Evolutionary conservation across 2,329 filamentous ascomycete species (phyloP).

Genomic region (Dothideomycetes sp.): DNA sequence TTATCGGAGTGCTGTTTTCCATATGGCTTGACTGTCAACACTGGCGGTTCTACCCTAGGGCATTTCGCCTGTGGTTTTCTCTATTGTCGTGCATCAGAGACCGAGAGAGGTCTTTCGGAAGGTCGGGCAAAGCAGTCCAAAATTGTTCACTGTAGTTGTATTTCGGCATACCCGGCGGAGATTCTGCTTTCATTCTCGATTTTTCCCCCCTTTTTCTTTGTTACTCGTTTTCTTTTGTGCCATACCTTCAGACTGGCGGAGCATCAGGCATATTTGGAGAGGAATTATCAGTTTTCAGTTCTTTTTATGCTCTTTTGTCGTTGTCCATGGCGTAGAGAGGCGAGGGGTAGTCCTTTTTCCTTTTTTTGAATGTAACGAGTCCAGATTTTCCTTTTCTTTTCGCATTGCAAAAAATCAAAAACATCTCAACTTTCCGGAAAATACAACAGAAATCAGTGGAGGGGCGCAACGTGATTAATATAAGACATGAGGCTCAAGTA

Average conservation of each 20-base stretch:
- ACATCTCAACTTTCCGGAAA: no score
- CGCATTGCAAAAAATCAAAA: constrained; percentile 10
- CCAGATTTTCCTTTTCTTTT: constrained; percentile 8
- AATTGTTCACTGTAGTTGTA: no score
- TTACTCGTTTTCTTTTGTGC: constrained; percentile 2
- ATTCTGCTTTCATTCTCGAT: background rate
- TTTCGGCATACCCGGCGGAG: no score
- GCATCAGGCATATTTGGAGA: background rate
- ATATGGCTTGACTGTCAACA: background rate
- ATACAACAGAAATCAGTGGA: background rate
- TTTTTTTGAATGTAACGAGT: constrained; percentile 2
- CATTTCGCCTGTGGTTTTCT: background rate
- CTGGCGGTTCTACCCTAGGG: no score
- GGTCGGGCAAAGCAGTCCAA: background rate
- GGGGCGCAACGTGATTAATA: no score
- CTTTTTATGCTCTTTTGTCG: background rate
- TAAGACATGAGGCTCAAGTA: no score
- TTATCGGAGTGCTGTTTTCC: background rate
- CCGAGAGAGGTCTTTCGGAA: background rate
- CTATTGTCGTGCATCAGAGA: background rate
- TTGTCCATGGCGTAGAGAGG: background rate
- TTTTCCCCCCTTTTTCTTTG: background rate
- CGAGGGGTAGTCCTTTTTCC: no score
- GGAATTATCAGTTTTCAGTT: background rate
- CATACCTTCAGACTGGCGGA: background rate